Base-by-base conservation (phyloP, 495 filamentous ascomycete species). In the Talaromyces trachyspermus region DNA sequence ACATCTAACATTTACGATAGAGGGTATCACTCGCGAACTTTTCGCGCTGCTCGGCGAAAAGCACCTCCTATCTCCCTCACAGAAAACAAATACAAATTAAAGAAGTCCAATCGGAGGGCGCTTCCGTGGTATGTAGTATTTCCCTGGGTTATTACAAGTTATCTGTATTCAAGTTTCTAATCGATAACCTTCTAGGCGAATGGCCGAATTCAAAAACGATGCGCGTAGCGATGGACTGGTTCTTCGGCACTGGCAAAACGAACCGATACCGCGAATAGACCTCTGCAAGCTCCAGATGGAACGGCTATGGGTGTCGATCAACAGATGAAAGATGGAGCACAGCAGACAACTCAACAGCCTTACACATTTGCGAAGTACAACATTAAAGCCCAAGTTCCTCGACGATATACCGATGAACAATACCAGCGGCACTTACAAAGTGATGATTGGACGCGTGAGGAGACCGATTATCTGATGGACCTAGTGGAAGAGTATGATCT, bases 391-490 rank as follows among this genome's bases (percentile, higher is more conserved):
- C 70, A 80, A 1, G 69, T 84, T 19, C 89, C 91, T 3, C 68
- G 78, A 41, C 61, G 60, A 47, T 96, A 95, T 60, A 84, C 78
- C 32, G 85, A 92, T 36, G 88, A 87, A 36, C 84, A 94, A 58
- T 98, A 98, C 63, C 81, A 83, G 41, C 65, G 75, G 43, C 78
- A 86, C 54, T 61, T 98, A 33, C 76, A 78, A 53, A 83, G 70
- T 54, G 68, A 76, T 23, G 79, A 89, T 47, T 98, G 92, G 92
- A 80, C 85, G 15, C 85, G 84, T 50, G 85, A 89, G 43, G 92
- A 98, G 63, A 97, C 92, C 4, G 89, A 95, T 56, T 95, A 95
- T 57, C 66, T 98, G 49, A 70, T 96, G 58, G 66, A 79, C 20
- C 55, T 91, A 20, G 85, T 74, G 9, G 70, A 74, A 37, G 82